These are phyloP conservation scores for Vitis labrusca DNA, from an alignment of 164 flowering plant genomes.

Conservation along the genomic window DNA sequence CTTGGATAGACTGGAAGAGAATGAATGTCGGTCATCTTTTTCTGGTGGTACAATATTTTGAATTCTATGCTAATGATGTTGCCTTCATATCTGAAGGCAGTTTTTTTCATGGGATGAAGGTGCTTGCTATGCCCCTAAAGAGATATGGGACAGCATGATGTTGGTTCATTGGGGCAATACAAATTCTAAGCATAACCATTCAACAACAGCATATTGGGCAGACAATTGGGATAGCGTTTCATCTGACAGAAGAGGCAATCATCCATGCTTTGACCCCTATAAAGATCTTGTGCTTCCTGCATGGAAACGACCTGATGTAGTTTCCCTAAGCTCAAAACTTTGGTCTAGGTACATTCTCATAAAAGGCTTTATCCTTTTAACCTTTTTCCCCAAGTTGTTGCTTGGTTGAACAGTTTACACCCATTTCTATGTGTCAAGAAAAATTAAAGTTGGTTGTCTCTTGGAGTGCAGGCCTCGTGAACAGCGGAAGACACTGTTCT, in stretches of 20 bases:
- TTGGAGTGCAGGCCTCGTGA: slow-evolving; percentile 54
- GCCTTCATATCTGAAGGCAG: slow-evolving; percentile 57
- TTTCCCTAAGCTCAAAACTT: slow-evolving; percentile 44
- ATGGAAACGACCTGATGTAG: slow-evolving; percentile 79
- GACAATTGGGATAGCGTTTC: slow-evolving; percentile 91
- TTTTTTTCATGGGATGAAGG: slow-evolving; percentile 99
- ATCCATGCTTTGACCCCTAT: slow-evolving; percentile 88
- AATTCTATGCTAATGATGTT: slow-evolving; percentile 27
- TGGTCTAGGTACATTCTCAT: slow-evolving; percentile 66
- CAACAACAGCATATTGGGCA: slow-evolving; percentile 93
- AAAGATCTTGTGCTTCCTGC: slow-evolving; percentile 99
- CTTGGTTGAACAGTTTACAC: not conserved
- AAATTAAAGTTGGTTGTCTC: too few relatives aligned
- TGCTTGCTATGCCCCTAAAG: slow-evolving; percentile 99
- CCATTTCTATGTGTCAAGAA: too few relatives aligned
- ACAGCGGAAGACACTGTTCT: slow-evolving; percentile 72
- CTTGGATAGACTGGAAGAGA: not conserved
- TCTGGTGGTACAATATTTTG: not conserved
- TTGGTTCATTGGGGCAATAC: slow-evolving; percentile 99
- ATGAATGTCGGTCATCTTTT: not conserved
- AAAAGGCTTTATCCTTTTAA: not conserved
- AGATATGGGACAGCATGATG: slow-evolving; percentile 99
- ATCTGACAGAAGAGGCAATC: slow-evolving; percentile 70
- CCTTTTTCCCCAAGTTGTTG: not conserved
- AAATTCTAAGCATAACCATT: slow-evolving; percentile 87